phyloP scores from a whole-genome alignment of 2,329 filamentous ascomycete species.

The Macrophomina phaseolina region DNA sequence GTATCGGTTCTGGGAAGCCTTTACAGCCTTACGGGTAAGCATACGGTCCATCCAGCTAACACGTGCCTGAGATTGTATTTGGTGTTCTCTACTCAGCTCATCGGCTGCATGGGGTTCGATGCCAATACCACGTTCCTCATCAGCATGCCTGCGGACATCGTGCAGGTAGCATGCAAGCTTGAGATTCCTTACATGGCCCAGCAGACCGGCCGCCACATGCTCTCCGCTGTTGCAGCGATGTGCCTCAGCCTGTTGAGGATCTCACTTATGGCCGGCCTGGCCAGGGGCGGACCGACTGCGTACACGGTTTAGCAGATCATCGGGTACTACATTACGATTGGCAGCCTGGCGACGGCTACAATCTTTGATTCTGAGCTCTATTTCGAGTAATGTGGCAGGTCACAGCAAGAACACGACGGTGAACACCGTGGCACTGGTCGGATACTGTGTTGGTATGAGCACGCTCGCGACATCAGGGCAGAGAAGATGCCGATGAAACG shows the following conservation, averaged over 20 bases:
- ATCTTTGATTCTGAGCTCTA: constrained; percentile 3
- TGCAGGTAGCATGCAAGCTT: not conserved
- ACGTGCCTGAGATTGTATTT: no score
- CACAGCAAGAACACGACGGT: constrained; percentile 17
- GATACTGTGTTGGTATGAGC: constrained; percentile 4
- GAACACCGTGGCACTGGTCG: constrained; percentile 1
- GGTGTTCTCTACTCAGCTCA: constrained; percentile 7
- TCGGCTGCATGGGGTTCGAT: constrained; percentile 11
- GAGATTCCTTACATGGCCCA: not conserved
- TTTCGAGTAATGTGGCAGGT: constrained; percentile 7
- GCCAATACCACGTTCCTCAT: constrained; percentile 7
- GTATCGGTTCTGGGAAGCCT: constrained; percentile 24
- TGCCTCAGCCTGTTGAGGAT: constrained; percentile 6
- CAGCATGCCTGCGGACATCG: not conserved
- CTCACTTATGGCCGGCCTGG: constrained; percentile 2
- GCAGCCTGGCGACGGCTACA: not conserved
- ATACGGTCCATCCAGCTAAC: rapidly evolving
- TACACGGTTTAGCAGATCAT: constrained; percentile 2
- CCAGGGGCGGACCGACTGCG: not conserved
- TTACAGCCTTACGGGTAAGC: constrained; percentile 21
- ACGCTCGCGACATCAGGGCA: not conserved
- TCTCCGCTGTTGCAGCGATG: not conserved
- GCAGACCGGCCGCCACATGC: not conserved
- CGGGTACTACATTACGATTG: constrained; percentile 12
- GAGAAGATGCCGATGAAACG: not conserved